Conservation (phyloP, 2,329 filamentous ascomycete species). For the Phoma sp. region DNA sequence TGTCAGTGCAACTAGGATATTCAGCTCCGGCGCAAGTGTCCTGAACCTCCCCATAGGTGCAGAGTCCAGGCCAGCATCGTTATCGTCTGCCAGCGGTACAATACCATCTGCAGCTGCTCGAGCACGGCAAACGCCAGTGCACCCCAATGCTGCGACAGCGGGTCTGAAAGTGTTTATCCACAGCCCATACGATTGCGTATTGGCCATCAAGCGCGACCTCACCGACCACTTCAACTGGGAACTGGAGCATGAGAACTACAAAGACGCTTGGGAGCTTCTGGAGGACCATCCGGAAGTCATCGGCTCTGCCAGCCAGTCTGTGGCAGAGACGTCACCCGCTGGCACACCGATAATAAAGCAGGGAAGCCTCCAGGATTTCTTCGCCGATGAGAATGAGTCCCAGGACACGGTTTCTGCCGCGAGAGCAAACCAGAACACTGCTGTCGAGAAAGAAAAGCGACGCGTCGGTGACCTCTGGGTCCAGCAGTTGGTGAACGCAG, state of each 20-base stretch:
- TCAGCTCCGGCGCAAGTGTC: constrained; percentile 84
- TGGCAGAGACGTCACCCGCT: constrained; percentile 47
- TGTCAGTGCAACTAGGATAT: constrained; percentile 83
- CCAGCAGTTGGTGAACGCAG: constrained; percentile 76
- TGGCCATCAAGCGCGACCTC: constrained; percentile 85
- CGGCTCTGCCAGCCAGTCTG: constrained; percentile 48
- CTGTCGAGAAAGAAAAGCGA: constrained; percentile 83
- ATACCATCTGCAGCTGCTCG: constrained; percentile 23
- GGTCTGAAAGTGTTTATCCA: constrained; percentile 90
- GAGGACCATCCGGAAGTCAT: constrained; percentile 82
- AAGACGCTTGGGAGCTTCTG: constrained; percentile 86
- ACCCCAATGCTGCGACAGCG: constrained; percentile 58
- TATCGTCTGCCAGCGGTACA: constrained; percentile 38
- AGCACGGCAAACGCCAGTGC: constrained; percentile 39
- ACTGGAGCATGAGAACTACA: constrained; percentile 78
- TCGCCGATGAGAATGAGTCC: constrained; percentile 69
- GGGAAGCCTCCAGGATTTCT: constrained; percentile 67
- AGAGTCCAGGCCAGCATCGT: constrained; percentile 43
- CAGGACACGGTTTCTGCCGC: constrained; percentile 68
- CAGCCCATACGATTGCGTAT: constrained; percentile 94
- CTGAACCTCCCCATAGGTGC: constrained; percentile 52
- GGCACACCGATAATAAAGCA: constrained; percentile 53
- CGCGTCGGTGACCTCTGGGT: constrained; percentile 94
- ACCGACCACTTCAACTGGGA: constrained; percentile 87
- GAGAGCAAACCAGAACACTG: constrained; percentile 62